These are phyloP conservation scores for Chalara sp. DNA, from an alignment of 2,329 filamentous ascomycete genomes.

Conservation along the genomic window DNA sequence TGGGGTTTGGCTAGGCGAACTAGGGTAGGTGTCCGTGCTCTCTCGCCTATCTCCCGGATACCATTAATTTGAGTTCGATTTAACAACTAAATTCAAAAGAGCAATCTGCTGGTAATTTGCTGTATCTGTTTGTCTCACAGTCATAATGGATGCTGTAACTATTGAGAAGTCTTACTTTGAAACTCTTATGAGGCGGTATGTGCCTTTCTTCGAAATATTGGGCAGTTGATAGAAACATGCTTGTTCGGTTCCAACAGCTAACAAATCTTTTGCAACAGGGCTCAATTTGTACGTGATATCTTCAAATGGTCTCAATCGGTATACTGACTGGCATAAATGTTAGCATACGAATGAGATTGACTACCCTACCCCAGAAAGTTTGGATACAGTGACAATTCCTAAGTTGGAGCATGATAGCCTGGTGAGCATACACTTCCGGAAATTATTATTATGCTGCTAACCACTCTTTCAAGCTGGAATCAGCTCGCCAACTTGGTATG, in stretches of 20 bases:
- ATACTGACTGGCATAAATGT: conserved; percentile 4
- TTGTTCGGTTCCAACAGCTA: conserved; percentile 9
- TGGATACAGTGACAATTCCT: conserved; percentile 45
- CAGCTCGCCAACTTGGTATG: conserved; percentile 48
- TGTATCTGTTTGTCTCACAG: conserved; percentile 12
- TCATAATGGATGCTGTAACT: conserved; percentile 36
- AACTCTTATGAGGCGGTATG: conserved; percentile 54
- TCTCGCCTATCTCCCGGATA: too few species aligned
- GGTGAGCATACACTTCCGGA: conserved; percentile 29
- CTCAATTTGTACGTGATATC: conserved; percentile 38
- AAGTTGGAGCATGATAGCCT: conserved; percentile 56
- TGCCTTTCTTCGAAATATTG: background rate
- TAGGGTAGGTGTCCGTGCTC: too few species aligned
- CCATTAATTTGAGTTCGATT: too few species aligned
- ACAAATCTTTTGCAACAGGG: conserved; percentile 27
- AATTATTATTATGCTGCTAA: too few species aligned
- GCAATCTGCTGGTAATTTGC: conserved; percentile 8
- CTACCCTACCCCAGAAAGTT: conserved; percentile 26
- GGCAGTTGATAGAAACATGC: background rate
- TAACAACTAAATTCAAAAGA: background rate
- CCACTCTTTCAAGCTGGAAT: conserved; percentile 11
- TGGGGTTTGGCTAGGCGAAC: too few species aligned
- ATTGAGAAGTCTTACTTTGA: conserved; percentile 56
- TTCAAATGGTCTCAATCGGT: background rate
- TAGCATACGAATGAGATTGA: conserved; percentile 34